These are phyloP conservation scores for Lasiodiplodia sp. DNA, from an alignment of 2,329 filamentous ascomycete species.

Conservation along the genomic window DNA sequence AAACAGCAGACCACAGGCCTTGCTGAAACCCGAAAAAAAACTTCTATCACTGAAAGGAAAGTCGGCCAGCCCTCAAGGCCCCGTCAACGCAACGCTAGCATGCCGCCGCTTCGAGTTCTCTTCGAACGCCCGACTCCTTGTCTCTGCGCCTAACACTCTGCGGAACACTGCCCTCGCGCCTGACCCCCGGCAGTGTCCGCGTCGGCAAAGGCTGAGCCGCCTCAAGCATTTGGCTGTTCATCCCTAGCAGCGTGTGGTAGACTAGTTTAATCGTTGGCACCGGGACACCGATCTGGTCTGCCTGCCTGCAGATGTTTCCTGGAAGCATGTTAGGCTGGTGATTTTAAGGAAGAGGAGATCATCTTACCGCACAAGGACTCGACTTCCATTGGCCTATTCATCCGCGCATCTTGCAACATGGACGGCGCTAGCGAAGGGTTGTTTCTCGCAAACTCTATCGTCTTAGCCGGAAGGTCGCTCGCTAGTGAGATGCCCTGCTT, in stretches of 20 bases:
- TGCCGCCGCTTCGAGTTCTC: neutral
- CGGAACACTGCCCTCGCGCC: neutral
- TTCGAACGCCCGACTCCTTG: neutral
- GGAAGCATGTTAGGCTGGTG: neutral
- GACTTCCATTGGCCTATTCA: conserved; percentile 35
- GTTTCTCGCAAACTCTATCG: conserved; percentile 32
- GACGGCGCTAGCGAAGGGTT: conserved; percentile 35
- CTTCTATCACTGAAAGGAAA: neutral
- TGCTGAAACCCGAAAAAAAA: neutral
- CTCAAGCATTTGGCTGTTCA: conserved; percentile 12
- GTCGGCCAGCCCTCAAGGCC: neutral
- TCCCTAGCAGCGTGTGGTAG: conserved; percentile 22
- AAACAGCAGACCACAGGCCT: neutral
- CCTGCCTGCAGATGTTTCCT: conserved; percentile 25
- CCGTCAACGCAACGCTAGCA: neutral
- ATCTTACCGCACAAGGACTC: conserved; percentile 36
- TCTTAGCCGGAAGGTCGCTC: conserved; percentile 29
- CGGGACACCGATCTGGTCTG: conserved; percentile 19
- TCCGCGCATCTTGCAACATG: conserved; percentile 37
- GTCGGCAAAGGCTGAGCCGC: neutral
- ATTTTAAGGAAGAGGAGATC: too few relatives aligned
- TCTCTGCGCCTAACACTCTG: neutral
- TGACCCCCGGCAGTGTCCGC: neutral
- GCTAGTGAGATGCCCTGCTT: conserved; percentile 33
- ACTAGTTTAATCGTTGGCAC: conserved; percentile 28